Base-by-base conservation (phyloP, 257 asterid genomes). In the Primulina eburnea region DNA sequence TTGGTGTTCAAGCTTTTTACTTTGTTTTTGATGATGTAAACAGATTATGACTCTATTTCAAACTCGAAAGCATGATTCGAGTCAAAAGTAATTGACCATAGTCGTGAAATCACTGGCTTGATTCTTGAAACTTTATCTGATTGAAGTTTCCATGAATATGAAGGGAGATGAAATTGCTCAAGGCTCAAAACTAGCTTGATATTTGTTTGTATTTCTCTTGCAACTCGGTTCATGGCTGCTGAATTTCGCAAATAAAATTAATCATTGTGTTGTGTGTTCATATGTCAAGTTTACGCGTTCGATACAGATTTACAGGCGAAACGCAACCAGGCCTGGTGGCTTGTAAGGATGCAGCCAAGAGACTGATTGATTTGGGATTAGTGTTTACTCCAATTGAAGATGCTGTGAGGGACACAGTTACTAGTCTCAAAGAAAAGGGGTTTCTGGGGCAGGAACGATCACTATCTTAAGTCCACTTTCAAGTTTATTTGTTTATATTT, bases 281-380 rank as follows among this genome's bases (percentile, higher is more conserved):
- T 65, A 11, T 8, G 61, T 43, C 65, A 29, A 21, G 57, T 40
- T 62, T 62, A 62, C 35, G 1, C 55, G 65, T 56, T 62, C 12
- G 29, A 59, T 78, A 70, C 89, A 92, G 98, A 80, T 92, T 90
- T 77, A 26, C 74, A 8, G 88, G 89, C 2, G 97, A 88, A 76
- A 92, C 97, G 2, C 96, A 92, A 53, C 96, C 97, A 17, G 93
- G 95, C 20, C 75, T 92, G 69, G 89, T 77, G 74, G 80, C 82
- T 30, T 82, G 95, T 84, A 35, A 84, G 71, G 88, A 85, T 82
- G 98, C 98, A 73, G 92, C 98, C 26, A 92, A 81, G 86, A 85
- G 79, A 78, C 66, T 92, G 82, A 84, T 88, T 32, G 84, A 88
- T 76, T 70, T 90, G 82, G 98, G 96, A 73, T 60, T 92, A 73